Base-by-base conservation (phyloP, 2,329 filamentous ascomycete species). In the Fusarium odoratissimum region DNA sequence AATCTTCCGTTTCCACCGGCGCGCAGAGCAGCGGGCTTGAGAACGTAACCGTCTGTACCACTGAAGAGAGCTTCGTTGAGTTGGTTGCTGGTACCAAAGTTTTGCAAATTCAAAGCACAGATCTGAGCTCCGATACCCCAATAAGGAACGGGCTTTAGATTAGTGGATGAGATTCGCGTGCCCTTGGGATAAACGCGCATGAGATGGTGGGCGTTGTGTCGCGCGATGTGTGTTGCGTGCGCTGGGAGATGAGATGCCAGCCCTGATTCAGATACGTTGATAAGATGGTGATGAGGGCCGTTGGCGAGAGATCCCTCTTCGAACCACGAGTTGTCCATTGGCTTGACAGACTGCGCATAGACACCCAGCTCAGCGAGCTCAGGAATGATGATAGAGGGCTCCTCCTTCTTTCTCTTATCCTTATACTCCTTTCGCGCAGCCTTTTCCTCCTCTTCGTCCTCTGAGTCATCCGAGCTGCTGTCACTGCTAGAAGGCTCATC, bases 161-260 rank as follows among this genome's bases (percentile, higher is more conserved):
- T 93, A 40, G 84, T 86, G 5, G 90, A 92, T 1, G 88, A 89
- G 77, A 93, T 92, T 46, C 91, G 88, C 0, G 90, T 91, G 54
- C 91, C 91, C 75, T 92, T 92, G 41, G 91, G 91, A 72, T 85
- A 93, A 3, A 92, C 90, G 8, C 91, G 87, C 91, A 92, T 92
- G n/a, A 92, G 84, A 67, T 92, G 89, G 25, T 85, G 82, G 1
- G 90, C 83, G 69, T 93, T 93, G 82, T 93, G 91, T 1, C 79
- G 78, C 2, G 87, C 82, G 59, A 93, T 90, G 12, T 69, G 54
- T 38, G 85, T 84, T 19, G 82, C 76, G 49, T 82, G 83, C 3
- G 78, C 79, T 3, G 87, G 86, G 62, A 92, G 81, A 60, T 90
- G 84, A 3, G 82, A 77, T 6, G 83, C 80, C 2, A 92, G 82